Percentiles rank a stretch among this genome's conserved stretches.
These are phyloP conservation scores for Thraustochytrium sp. DNA, from an alignment of 352 stramenopile species.

Conservation along the genomic window DNA sequence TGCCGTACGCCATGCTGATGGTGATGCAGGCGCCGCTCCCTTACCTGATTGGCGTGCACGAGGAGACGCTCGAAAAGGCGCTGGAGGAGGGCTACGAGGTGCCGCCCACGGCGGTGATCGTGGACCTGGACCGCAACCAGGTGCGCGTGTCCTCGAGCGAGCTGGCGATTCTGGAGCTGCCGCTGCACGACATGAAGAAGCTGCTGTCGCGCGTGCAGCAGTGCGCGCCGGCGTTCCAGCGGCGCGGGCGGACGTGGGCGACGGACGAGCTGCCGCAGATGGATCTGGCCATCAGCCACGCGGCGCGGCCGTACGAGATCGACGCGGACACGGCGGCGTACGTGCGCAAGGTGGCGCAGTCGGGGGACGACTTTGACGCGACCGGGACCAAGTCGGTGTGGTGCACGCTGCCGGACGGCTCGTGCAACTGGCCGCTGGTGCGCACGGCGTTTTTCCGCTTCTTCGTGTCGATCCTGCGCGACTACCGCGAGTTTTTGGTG, in stretches of 20 bases:
- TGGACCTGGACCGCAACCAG: constrained; percentile 10
- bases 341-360: constrained; percentile 38
- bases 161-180: background rate
- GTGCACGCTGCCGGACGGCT: constrained; percentile 49
- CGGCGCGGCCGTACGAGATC: constrained; percentile 33
- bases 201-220: background rate
- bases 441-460: constrained; percentile 67
- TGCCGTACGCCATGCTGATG: constrained; percentile 59
- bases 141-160: background rate
- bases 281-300: constrained; percentile 28
- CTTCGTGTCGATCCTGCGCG: constrained; percentile 61
- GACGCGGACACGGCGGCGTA: constrained; percentile 23
- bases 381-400: background rate
- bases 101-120: constrained; percentile 20
- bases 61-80: background rate
- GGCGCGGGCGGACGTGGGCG: background rate
- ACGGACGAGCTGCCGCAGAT: background rate
- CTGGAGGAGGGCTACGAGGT: constrained; percentile 5
- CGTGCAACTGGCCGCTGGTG: constrained; percentile 60
- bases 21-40: constrained; percentile 64
- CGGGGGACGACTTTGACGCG: constrained; percentile 2
- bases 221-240: constrained; percentile 15
- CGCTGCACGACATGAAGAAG: constrained; percentile 31
- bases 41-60: constrained; percentile 63
- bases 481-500: constrained; percentile 63